phyloP scores from a whole-genome alignment of 495 filamentous ascomycete species.

The Xylaria curta region DNA sequence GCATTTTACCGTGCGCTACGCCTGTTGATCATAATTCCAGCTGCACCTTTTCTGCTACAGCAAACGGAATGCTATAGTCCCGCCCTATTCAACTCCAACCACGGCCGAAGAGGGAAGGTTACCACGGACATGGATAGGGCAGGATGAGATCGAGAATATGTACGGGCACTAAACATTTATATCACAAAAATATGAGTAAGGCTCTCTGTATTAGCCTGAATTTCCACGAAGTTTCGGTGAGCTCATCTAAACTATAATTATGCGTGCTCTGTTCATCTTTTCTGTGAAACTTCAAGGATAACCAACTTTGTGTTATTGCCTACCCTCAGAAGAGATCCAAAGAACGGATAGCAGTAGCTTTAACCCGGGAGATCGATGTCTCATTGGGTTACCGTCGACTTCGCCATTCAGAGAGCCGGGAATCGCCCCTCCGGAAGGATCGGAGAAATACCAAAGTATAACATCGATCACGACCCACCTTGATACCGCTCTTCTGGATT shows the following conservation, averaged over 20 bases:
- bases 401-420: background rate
- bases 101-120: background rate
- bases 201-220: conserved; percentile 16
- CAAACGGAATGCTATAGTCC: background rate
- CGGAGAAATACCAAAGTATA: conserved; percentile 23
- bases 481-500: background rate
- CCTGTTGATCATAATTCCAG: conserved; percentile 10
- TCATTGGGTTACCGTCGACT: background rate
- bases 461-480: conserved; percentile 16
- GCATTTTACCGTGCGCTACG: conserved; percentile 8
- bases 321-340: background rate
- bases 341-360: background rate
- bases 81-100: background rate
- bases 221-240: background rate
- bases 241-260: background rate
- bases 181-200: background rate
- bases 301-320: background rate
- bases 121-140: background rate
- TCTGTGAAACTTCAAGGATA: background rate
- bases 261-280: background rate
- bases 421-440: background rate
- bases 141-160: background rate
- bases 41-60: background rate
- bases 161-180: background rate
- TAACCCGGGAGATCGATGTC: conserved; percentile 20